These are phyloP conservation scores for Colletotrichum sp. DNA, from an alignment of 2,329 filamentous ascomycete genomes.

Conservation along the genomic window DNA sequence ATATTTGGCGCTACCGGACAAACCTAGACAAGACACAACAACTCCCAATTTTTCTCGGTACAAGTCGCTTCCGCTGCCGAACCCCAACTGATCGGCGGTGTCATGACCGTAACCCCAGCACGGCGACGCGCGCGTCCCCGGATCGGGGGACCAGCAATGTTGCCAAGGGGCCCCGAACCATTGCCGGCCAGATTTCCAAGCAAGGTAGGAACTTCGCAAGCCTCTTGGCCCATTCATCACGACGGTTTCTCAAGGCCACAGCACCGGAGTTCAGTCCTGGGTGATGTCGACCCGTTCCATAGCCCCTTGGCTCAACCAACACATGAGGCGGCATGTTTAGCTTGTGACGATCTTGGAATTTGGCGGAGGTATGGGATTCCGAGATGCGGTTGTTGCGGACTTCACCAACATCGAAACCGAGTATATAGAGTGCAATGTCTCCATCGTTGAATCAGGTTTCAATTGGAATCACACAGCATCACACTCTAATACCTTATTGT, in stretches of 20 bases:
- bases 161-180: not conserved
- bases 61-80: conserved; percentile 1
- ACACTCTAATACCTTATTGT: not conserved
- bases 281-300: not conserved
- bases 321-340: not conserved
- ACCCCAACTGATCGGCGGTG: not conserved
- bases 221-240: conserved; percentile 15
- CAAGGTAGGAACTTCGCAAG: not conserved
- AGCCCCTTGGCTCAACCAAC: conserved; percentile 1
- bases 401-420: not conserved
- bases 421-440: not conserved
- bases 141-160: not conserved
- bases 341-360: not conserved
- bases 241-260: not conserved
- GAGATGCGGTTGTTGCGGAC: not conserved
- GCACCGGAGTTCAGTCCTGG: not conserved
- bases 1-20: not conserved
- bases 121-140: not conserved
- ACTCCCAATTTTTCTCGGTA: not conserved
- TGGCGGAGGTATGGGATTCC: not conserved
- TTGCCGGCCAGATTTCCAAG: not conserved
- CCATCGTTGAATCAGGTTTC: not conserved
- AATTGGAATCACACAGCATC: not conserved
- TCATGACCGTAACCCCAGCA: not conserved
- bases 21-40: not conserved